These are phyloP conservation scores for Populus pruinosa DNA, from an alignment of 345 rosid genomes.

Conservation along the genomic window DNA sequence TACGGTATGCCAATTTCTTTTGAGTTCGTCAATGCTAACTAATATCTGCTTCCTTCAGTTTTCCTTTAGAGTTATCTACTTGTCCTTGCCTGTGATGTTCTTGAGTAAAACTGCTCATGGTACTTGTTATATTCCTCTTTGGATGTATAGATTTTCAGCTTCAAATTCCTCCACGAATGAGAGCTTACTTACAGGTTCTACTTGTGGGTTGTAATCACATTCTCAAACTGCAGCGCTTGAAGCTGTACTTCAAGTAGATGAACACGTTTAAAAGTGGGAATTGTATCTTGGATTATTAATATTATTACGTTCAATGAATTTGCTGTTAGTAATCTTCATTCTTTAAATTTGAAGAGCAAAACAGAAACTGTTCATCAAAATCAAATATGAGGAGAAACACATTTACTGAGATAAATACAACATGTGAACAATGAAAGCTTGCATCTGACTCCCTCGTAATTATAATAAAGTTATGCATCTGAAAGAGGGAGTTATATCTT, in stretches of 20 bases:
- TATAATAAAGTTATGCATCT: background rate
- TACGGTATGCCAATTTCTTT: conserved; percentile 41
- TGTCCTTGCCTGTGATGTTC: background rate
- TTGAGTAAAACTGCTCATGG: background rate
- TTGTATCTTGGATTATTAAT: background rate
- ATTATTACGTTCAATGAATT: background rate
- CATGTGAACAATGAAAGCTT: background rate
- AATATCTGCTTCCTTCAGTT: background rate
- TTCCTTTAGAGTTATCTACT: background rate
- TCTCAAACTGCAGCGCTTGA: background rate
- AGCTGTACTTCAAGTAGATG: background rate
- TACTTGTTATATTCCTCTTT: background rate
- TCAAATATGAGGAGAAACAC: background rate
- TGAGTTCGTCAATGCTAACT: background rate
- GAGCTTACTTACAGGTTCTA: background rate
- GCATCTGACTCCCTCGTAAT: background rate
- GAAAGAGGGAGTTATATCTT: background rate
- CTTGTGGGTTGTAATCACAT: background rate
- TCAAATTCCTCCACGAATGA: background rate
- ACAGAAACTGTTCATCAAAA: background rate
- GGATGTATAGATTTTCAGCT: background rate
- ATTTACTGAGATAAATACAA: background rate
- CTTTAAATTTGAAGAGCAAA: background rate
- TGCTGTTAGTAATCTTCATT: background rate
- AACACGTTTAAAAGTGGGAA: background rate